phyloP scores from a whole-genome alignment of 2,329 filamentous ascomycete genomes.

The Talaromyces marneffei region DNA sequence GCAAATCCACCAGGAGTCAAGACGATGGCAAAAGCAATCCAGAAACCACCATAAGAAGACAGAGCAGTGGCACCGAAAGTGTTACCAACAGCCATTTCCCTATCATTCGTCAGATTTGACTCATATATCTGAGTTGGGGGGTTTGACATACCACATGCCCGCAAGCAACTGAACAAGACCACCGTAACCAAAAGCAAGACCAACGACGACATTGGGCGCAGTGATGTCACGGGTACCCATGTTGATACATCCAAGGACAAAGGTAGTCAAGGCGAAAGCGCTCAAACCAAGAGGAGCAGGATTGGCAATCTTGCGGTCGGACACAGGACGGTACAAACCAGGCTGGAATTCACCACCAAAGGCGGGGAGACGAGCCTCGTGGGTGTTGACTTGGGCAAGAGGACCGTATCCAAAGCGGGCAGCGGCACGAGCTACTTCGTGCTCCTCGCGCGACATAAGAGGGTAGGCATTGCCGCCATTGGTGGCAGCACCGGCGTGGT shows the following conservation, averaged over 20 bases:
- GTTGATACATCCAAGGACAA: slow-evolving; percentile 71
- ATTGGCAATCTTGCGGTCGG: slow-evolving; percentile 67
- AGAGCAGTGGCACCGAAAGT: slow-evolving; percentile 78
- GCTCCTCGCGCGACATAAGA: slow-evolving; percentile 41
- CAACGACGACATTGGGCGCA: slow-evolving; percentile 61
- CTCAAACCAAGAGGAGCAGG: slow-evolving; percentile 70
- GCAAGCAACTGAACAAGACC: slow-evolving; percentile 72
- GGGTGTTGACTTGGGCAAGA: slow-evolving; percentile 45
- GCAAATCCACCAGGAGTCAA: slow-evolving; percentile 62
- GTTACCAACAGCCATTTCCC: slow-evolving; percentile 84
- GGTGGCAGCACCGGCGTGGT: slow-evolving; percentile 4
- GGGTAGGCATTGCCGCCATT: slow-evolving; percentile 18
- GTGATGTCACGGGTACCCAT: slow-evolving; percentile 57
- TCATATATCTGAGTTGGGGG: neutral
- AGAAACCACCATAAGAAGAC: slow-evolving; percentile 79
- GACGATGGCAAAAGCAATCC: slow-evolving; percentile 69
- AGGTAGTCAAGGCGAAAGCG: slow-evolving; percentile 78
- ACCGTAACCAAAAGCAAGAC: slow-evolving; percentile 67
- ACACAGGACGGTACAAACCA: slow-evolving; percentile 59
- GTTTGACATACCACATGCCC: slow-evolving; percentile 68
- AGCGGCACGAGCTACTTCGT: slow-evolving; percentile 39
- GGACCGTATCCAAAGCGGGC: slow-evolving; percentile 48
- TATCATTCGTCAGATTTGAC: slow-evolving; percentile 27
- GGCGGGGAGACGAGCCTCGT: slow-evolving; percentile 48
- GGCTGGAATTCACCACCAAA: slow-evolving; percentile 71